phyloP scores from a whole-genome alignment of 2,329 filamentous ascomycete genomes.

The Alternaria longipes region DNA sequence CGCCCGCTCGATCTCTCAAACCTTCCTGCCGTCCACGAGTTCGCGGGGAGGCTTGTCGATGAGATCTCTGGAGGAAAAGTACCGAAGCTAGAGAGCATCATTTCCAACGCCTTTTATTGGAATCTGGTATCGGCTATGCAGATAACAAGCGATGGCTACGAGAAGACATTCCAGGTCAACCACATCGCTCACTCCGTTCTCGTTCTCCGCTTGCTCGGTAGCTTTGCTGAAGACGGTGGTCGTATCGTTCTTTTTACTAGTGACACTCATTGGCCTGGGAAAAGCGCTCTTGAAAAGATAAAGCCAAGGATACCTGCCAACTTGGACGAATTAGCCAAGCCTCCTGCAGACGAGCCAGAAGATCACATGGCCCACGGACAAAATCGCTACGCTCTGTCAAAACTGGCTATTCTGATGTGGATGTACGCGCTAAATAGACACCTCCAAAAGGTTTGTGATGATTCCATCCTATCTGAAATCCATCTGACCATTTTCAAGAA shows the following conservation, averaged over 20 bases:
- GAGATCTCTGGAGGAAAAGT: neutral
- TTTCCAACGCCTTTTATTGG: neutral
- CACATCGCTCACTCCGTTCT: neutral
- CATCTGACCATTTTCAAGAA: neutral
- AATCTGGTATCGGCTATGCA: neutral
- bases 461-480: neutral
- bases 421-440: neutral
- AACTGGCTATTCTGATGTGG: neutral
- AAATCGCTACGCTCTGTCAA: neutral
- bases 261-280: neutral
- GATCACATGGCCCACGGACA: neutral
- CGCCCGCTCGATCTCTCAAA: neutral
- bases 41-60: neutral
- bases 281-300: neutral
- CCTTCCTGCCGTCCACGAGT: neutral
- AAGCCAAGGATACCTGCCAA: neutral
- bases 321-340: neutral
- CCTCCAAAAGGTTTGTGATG: neutral
- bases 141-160: neutral
- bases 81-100: neutral
- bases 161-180: neutral
- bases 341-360: neutral
- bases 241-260: neutral
- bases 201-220: neutral
- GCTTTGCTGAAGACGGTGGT: neutral